Evolutionary conservation across 2,329 filamentous ascomycete genomes (phyloP).

Genomic region (Alternaria triticina): DNA sequence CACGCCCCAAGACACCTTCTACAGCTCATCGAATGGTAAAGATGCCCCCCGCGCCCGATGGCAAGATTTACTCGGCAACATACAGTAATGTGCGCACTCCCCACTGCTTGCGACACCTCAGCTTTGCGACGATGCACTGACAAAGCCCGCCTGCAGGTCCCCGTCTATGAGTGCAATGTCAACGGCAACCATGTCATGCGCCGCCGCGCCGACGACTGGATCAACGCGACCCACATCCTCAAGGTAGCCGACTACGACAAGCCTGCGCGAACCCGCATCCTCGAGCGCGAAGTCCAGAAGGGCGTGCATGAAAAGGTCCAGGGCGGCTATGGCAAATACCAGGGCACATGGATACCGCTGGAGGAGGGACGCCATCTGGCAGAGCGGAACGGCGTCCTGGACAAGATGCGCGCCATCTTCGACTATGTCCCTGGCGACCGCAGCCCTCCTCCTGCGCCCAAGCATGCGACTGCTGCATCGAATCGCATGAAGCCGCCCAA

Average conservation of each 20-base stretch:
- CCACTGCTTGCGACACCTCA: slow-evolving; percentile 1
- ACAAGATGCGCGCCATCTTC: slow-evolving; percentile 85
- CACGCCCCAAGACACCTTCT: slow-evolving; percentile 4
- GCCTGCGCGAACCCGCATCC: slow-evolving; percentile 88
- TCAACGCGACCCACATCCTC: slow-evolving; percentile 98
- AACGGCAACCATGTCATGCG: slow-evolving; percentile 95
- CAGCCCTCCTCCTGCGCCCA: slow-evolving; percentile 91
- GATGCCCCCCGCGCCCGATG: slow-evolving; percentile 48
- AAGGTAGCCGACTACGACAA: slow-evolving; percentile 98
- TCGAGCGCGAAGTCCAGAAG: slow-evolving; percentile 96
- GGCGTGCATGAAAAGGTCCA: slow-evolving; percentile 97
- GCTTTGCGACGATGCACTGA: slow-evolving; percentile 22
- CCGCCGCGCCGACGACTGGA: slow-evolving; percentile 90
- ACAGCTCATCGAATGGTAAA: slow-evolving; percentile 19
- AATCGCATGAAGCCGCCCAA: slow-evolving; percentile 83
- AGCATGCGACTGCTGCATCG: slow-evolving; percentile 73
- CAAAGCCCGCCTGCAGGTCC: slow-evolving; percentile 66
- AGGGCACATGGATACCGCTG: slow-evolving; percentile 97
- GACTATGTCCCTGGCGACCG: slow-evolving; percentile 84
- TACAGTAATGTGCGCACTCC: slow-evolving; percentile 60
- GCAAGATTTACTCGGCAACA: slow-evolving; percentile 67
- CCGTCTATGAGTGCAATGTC: slow-evolving; percentile 92
- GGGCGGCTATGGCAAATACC: slow-evolving; percentile 97
- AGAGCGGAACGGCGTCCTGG: slow-evolving; percentile 83
- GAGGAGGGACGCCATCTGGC: slow-evolving; percentile 81